Base-by-base conservation (phyloP, 371 early-diverging fungal species). In the Circinella umbellata region DNA sequence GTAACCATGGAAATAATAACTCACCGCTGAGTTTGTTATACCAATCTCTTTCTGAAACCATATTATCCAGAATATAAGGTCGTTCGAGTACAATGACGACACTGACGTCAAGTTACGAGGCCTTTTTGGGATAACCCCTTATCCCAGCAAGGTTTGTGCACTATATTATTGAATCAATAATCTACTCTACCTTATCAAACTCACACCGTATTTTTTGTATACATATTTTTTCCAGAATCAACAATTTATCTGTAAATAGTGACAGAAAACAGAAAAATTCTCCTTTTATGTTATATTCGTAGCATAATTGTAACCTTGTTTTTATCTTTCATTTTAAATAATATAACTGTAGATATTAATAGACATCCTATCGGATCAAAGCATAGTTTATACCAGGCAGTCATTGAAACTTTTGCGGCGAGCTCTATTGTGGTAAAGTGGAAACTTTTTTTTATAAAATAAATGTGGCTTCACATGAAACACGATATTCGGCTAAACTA, bases 101-200 rank as follows among this genome's bases (percentile, higher is more conserved):
- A 64, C 68, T 20, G 57, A 57, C 60, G 39, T 76, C 54, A 61
- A 62, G 8, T 11, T 85, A 0, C 48, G 73, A 63, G 88, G 84
- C 1, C 83, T 78, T 68, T 74, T 84, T 65, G 87, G 85, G 4
- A 64, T 69, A 5, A 70, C 57, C 53, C 70, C 85, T 8, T 83
- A 80, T 54, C 80, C 83, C 17, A 82, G 80, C 59, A 87, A 89
- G 78, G 87, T 86, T 46, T 42, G 35, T 49, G 14, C 7, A 14
- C 4, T 34, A 17, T 63, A 6, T 47, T 20, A 37, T 37, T 57
- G 18, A 15, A 34, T 11, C 34, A 20, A 38, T 51, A 27, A 60
- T 53, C 48, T 66, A 36, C 27, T 54, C 37, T 63, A 42, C 49
- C 61, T 71, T 64, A 47, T 67, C 46, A 42, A 49, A 64, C 46